These are phyloP conservation scores for Dactylellina drechsleri DNA, from an alignment of 2,329 filamentous ascomycete genomes.

Conservation along the genomic window DNA sequence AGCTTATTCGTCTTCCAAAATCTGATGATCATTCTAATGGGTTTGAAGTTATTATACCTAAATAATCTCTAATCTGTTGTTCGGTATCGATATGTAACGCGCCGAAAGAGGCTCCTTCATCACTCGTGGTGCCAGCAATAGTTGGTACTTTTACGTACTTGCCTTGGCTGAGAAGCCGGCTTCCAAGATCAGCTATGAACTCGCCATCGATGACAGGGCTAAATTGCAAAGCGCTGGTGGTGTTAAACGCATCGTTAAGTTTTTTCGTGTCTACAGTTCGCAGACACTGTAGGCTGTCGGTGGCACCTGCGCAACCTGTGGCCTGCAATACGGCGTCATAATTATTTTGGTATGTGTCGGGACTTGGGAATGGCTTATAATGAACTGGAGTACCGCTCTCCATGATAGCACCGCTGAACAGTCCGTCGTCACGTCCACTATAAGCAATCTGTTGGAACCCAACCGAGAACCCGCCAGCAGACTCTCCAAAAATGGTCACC, in stretches of 20 bases:
- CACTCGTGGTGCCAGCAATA: constrained; percentile 72
- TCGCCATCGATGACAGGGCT: constrained; percentile 68
- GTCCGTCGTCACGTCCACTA: constrained; percentile 66
- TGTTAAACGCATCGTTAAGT: constrained; percentile 67
- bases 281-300: constrained; percentile 73
- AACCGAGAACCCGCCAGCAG: constrained; percentile 66
- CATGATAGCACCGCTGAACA: constrained; percentile 68
- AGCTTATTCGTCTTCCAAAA: not conserved
- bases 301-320: constrained; percentile 69
- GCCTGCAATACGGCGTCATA: constrained; percentile 72
- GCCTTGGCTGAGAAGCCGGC: constrained; percentile 68
- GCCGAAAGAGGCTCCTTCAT: constrained; percentile 71
- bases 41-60: not conserved
- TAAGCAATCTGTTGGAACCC: constrained; percentile 67
- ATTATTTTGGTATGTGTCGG: constrained; percentile 68
- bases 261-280: constrained; percentile 70
- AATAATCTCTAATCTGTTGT: constrained; percentile 7
- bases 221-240: constrained; percentile 62
- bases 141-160: constrained; percentile 73
- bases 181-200: constrained; percentile 67
- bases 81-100: constrained; percentile 1
- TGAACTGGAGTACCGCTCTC: constrained; percentile 65
- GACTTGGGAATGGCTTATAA: constrained; percentile 69
- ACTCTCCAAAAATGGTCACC: constrained; percentile 74
- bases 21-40: not conserved